Conservation (phyloP, 306 rosid species). For the Lathyrus oleraceus region DNA sequence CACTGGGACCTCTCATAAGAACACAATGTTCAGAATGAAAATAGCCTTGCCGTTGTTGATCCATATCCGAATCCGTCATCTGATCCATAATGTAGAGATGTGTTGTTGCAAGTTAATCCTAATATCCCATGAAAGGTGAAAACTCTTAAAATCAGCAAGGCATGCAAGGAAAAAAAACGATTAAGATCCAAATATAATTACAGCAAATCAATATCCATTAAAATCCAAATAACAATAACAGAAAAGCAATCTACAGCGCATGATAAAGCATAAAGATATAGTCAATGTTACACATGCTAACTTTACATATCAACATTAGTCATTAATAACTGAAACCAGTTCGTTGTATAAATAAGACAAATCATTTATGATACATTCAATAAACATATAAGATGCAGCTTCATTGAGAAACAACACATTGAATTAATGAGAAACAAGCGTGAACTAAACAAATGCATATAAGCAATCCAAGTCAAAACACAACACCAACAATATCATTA, state of each 20-base stretch:
- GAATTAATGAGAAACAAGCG: not conserved
- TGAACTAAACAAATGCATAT: not conserved
- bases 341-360: not conserved
- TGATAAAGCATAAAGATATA: not conserved
- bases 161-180: constrained; percentile 30
- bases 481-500: not conserved
- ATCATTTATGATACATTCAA: constrained; percentile 21
- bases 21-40: constrained; percentile 62
- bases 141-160: constrained; percentile 27
- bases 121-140: constrained; percentile 33
- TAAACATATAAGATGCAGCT: constrained; percentile 16
- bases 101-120: constrained; percentile 44
- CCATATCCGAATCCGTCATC: constrained; percentile 70
- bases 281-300: constrained; percentile 20
- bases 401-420: constrained; percentile 2
- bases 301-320: not conserved
- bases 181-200: constrained; percentile 5
- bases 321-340: constrained; percentile 12
- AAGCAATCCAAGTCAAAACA: constrained; percentile 30
- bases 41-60: constrained; percentile 69
- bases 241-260: not conserved
- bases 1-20: constrained; percentile 46
- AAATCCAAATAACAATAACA: constrained; percentile 15
- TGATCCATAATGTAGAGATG: constrained; percentile 51
- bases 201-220: not conserved